Base-by-base conservation (phyloP, 129 eudicot genomes). In the Cynara cardunculus region DNA sequence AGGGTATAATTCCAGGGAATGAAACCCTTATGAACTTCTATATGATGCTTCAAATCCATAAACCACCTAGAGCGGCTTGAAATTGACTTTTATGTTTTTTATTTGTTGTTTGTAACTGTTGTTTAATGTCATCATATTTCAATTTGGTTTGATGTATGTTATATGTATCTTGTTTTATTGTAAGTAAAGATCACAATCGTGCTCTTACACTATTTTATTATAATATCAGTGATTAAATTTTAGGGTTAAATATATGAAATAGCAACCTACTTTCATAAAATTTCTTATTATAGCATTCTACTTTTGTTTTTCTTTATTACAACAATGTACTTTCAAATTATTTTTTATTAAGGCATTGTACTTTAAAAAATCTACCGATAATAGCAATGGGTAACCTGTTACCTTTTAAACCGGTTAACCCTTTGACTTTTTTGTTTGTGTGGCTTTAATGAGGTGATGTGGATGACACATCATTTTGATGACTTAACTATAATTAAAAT, bases 1-100 rank as follows among this genome's bases (percentile, higher is more conserved):
- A 89, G 75, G 88, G 66, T 74, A 85, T 70, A 18, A 73, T 85
- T 62, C 89, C 93, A 0, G 70, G 73, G 0, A 39, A 81, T n/a
- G 85, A 84, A 7, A 44, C 71, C 21, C 82, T 89, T 8, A 30
- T 76, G 80, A 76, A 62, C 80, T 35, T 77, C n/a, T 72, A 56
- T 26, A 25, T 18, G 65, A 72, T 80, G 72, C 72, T 80, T 13
- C 78, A 32, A 72, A 59, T 14, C 7, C 7, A 56, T 61, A 32
- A n/a, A 61, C 78, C 83, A 69, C 76, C 82, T 8, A 69, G 76
- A 46, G 25, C 19, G 9, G 30, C 22, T 59, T 80, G 64, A 72
- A 21, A 1, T 80, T 24, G 7, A 28, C 22, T 56, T 69, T 9
- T 27, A 27, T 69, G 9, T 26, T 28, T 3, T 16, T 19, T 19